These are phyloP conservation scores for Marasmius tenuissimus DNA, from an alignment of 1,284 basidiomycete species.

Conservation along the genomic window DNA sequence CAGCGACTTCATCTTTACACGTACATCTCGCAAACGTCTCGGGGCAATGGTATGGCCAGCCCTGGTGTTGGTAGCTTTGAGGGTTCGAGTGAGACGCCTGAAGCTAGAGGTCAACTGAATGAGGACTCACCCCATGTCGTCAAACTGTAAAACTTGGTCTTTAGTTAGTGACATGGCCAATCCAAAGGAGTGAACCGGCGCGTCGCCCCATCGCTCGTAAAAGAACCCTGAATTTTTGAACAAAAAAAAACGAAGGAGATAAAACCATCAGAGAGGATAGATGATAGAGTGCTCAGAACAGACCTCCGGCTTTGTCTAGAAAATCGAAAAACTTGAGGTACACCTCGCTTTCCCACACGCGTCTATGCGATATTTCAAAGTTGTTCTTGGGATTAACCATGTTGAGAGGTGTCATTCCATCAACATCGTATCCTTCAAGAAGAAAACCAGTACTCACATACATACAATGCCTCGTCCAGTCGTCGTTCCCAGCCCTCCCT, in stretches of 20 bases:
- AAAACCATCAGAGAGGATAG: too few relatives aligned
- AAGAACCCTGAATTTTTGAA: slow-evolving; percentile 24
- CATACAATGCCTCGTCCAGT: slow-evolving; percentile 25
- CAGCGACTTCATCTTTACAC: not conserved
- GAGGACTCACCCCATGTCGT: slow-evolving; percentile 22
- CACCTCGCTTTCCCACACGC: slow-evolving; percentile 24
- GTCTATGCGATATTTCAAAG: slow-evolving; percentile 27
- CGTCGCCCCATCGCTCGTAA: slow-evolving; percentile 29
- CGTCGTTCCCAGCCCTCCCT: slow-evolving; percentile 22
- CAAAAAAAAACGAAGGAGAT: too few relatives aligned
- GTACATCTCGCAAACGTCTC: not conserved
- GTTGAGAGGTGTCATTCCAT: not conserved
- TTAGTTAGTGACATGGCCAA: slow-evolving; percentile 26
- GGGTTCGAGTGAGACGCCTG: not conserved
- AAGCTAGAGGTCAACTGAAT: not conserved
- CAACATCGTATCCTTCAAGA: not conserved
- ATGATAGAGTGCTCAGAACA: not conserved
- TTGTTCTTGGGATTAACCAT: slow-evolving; percentile 21
- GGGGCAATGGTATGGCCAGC: not conserved
- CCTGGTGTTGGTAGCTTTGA: not conserved
- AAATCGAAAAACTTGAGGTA: slow-evolving; percentile 26
- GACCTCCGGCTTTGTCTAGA: slow-evolving; percentile 21
- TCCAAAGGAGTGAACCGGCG: slow-evolving; percentile 27
- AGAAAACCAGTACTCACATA: slow-evolving; percentile 23
- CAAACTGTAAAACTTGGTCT: slow-evolving; percentile 26